Base-by-base conservation (phyloP, 169 alveolate genomes). In the Eimeria necatrix region DNA sequence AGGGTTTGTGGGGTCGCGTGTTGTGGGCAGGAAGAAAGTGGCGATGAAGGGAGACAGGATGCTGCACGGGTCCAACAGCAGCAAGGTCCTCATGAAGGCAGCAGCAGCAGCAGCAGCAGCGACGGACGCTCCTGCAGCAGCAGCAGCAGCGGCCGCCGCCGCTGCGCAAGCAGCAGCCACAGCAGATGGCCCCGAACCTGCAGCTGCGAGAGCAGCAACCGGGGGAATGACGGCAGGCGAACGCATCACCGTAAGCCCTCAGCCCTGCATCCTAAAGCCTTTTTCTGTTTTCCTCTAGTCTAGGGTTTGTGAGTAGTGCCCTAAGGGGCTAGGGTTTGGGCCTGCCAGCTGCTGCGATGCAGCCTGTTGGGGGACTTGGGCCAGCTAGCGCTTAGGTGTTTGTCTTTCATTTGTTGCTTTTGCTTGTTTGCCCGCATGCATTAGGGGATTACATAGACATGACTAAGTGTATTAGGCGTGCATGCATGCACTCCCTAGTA, bases 71-170 rank as follows among this genome's bases (percentile, higher is more conserved):
- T 18, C 76, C 41, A 48, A 59, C 26, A 83, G 91, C 91, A 83
- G 61, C 91, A 83, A 83, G 14, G 22, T 83, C 60, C 60, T 83
- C 73, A 83, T 83, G 91, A 52, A 56, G 56, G 91, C 88, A 6
- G 88, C 88, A 8, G 88, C 32, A 51, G 88, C 88, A 78, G 88
- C 88, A 6, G 88, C 88, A 2, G 88, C 88, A 2, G 88, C 88
- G 18, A 78, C 88, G 5, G 88, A 78, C 46, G 88, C 88, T 20
- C 88, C 91, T 1, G 91, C 91, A 1, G 91, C 91, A n/a, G 91
- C 91, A 0, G 91, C 91, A 0, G 91, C 91, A 4, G 91, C 91
- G 9, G 91, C 91, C 32, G 46, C 78, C 20, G 78, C 78, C 20
- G 78, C 78, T 68, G 78, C 78, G n/a, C 84, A 22, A 26, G 84